Evolutionary conservation across 179 eudicot genomes (phyloP).

Genomic region (Heliamphora pulchella): DNA sequence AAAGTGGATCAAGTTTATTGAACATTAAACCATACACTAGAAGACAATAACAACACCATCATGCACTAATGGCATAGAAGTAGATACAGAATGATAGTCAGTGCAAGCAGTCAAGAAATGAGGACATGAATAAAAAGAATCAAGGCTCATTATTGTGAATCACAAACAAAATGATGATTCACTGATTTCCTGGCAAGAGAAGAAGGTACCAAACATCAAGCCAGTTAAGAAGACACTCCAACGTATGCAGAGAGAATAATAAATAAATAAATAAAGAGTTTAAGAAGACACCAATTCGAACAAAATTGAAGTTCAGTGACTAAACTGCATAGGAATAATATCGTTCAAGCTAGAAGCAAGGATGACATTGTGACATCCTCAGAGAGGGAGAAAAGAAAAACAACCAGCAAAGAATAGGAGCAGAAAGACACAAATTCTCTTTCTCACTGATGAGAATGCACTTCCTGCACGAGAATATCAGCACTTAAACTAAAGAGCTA

Average conservation of each 20-base stretch:
- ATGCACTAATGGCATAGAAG: not conserved
- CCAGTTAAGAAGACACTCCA: not conserved
- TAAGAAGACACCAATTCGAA: not conserved
- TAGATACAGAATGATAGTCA: not conserved
- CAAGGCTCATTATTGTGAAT: not conserved
- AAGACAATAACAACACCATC: not conserved
- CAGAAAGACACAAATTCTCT: not conserved
- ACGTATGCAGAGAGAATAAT: not conserved
- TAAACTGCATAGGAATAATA: not conserved
- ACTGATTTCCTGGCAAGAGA: not conserved
- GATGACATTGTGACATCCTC: not conserved
- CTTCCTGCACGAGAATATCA: not conserved
- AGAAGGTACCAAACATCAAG: not conserved
- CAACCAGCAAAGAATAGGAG: not conserved
- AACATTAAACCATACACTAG: not conserved
- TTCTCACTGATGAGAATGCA: not conserved
- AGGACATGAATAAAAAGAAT: not conserved
- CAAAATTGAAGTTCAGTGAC: not conserved
- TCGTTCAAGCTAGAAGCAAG: not conserved
- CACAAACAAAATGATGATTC: not conserved
- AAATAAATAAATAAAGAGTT: not conserved
- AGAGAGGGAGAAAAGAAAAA: not conserved
- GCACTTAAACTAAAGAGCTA: constrained; percentile 3
- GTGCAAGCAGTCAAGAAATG: not conserved
- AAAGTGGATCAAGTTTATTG: not conserved